These are phyloP conservation scores for Ramalina peruviana DNA, from an alignment of 495 filamentous ascomycete species.

Conservation along the genomic window DNA sequence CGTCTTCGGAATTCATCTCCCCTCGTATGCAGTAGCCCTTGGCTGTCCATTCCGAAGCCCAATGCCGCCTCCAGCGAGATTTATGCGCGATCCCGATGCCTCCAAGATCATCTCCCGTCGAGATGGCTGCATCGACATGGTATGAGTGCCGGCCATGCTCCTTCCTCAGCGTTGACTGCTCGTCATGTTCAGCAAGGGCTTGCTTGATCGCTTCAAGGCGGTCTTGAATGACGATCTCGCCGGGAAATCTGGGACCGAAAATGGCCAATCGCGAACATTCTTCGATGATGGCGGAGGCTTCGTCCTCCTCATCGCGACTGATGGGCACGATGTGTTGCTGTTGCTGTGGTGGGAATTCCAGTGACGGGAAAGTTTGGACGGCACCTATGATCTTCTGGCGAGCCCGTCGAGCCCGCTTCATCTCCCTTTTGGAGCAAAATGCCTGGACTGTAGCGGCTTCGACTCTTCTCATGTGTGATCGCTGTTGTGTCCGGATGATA, in stretches of 20 bases:
- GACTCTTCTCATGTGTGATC: not conserved
- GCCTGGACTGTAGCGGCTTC: not conserved
- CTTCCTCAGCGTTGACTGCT: not conserved
- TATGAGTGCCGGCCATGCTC: conserved; percentile 3
- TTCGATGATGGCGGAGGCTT: not conserved
- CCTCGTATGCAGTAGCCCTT: conserved; percentile 4
- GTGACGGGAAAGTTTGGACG: not conserved
- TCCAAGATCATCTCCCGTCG: not conserved
- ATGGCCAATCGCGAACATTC: not conserved
- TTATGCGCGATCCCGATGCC: conserved; percentile 2
- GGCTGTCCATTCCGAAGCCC: conserved; percentile 3
- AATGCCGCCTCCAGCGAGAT: conserved; percentile 1
- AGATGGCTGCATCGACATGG: not conserved
- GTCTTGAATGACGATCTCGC: conserved; percentile 3
- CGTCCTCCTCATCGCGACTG: not conserved
- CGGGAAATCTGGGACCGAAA: not conserved
- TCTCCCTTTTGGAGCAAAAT: not conserved
- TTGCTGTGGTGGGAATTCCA: not conserved
- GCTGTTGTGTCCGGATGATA: not conserved
- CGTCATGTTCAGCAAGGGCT: conserved; percentile 6
- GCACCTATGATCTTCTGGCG: too few species aligned
- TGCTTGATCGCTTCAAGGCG: conserved; percentile 3
- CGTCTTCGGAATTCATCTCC: not conserved
- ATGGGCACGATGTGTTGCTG: not conserved
- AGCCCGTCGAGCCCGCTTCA: conserved; percentile 5